These are phyloP conservation scores for Colletotrichum plurivorum DNA, from an alignment of 2,329 filamentous ascomycete genomes.

Conservation along the genomic window DNA sequence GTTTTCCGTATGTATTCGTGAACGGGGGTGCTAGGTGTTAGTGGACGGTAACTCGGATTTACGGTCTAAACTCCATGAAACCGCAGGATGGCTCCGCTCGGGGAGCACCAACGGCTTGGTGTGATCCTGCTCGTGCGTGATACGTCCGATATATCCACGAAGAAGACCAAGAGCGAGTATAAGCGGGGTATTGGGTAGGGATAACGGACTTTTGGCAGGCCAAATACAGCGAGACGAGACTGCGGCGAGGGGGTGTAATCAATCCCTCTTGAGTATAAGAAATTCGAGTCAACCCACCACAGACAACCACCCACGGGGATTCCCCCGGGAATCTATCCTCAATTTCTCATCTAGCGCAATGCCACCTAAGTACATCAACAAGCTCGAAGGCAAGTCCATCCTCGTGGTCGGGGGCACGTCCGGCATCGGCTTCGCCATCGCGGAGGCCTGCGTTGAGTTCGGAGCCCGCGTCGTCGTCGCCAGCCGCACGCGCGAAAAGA, in stretches of 20 bases:
- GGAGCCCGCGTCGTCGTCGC: constrained; percentile 71
- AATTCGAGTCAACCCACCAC: too few relatives aligned
- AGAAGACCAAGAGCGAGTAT: not conserved
- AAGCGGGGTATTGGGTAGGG: not conserved
- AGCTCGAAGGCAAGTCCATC: constrained; percentile 50
- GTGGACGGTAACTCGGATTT: not conserved
- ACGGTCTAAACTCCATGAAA: not conserved
- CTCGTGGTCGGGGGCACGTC: constrained; percentile 75
- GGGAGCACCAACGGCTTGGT: too few relatives aligned
- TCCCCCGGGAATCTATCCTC: too few relatives aligned
- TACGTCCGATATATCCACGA: not conserved
- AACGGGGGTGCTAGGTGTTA: constrained; percentile 33
- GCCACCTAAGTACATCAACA: constrained; percentile 19
- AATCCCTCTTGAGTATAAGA: not conserved
- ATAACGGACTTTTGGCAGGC: not conserved
- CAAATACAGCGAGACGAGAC: not conserved
- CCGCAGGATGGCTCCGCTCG: not conserved
- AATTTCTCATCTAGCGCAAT: not conserved
- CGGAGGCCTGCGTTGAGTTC: constrained; percentile 68
- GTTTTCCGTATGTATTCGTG: not conserved
- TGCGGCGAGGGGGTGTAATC: not conserved
- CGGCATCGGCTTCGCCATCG: constrained; percentile 74
- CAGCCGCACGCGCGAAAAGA: constrained; percentile 69
- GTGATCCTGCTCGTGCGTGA: not conserved
- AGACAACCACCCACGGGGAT: too few relatives aligned